Evolutionary conservation across 108 stramenopile genomes (phyloP), one percentile per base, ranked within the genome.

Genomic region (Cyclotella choctawhatcheeana): DNA sequence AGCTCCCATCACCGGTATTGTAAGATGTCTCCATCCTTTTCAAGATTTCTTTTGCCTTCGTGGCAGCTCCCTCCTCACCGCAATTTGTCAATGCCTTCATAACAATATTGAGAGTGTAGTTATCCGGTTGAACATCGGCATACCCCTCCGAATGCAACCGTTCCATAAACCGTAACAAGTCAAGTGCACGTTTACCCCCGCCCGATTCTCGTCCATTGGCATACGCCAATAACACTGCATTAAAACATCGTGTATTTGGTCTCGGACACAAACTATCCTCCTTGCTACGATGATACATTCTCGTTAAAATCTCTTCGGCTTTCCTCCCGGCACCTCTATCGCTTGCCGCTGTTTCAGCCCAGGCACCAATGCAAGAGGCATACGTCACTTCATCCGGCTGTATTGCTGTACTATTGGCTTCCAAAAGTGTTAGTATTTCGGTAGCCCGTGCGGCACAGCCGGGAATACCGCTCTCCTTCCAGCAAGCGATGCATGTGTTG

Each of bases 381-480:
- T 78, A 78, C 0, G 77, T 62, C 40, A 78, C 52, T 0, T 56
- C 77, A 71, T 78, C 77, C 0, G 77, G 77, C 5, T 24, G 14
- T 6, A 69, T 53, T 5, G 48, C 61, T 5, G 69, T 71, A 5
- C 56, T 64, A 20, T 78, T 56, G 10, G 69, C 69, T 48, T 78
- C 77, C 50, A 78, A 45, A 32, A 78, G 35, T 3, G 58, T 64
- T 5, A 78, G 56, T 18, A 78, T 78, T 34, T 78, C 77, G 3
- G 77, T 78, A 27, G 67, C 77, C 34, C 82, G 79, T 55, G 64
- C 68, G 5, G 74, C 69, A 27, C 73, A 59, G 1, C 76, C 90
- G 21, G 82, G 56, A 2, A 85, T 82, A 44, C 82, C 84, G 34
- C 78, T 77, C 54, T 88, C 80, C 40, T 85, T 83, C 88, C 89